Base-by-base conservation (phyloP, 2,329 filamentous ascomycete species). In the Corinectria fuckeliana region DNA sequence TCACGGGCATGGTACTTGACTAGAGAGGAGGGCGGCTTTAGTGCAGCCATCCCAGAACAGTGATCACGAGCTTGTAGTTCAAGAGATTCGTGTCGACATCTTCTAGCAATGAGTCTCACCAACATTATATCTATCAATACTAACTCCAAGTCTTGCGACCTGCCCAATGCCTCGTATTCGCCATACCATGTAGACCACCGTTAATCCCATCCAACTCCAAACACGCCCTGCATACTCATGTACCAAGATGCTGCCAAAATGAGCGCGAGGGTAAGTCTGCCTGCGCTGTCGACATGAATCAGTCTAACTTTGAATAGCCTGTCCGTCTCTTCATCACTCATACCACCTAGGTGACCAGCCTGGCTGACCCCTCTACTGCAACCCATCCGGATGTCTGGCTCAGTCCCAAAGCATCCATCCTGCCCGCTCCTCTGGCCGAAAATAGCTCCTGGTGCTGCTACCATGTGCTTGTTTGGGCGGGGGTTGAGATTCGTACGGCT, bases 361-460 rank as follows among this genome's bases (percentile, higher is more conserved):
- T 2, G 8, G 11, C 20, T 16, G 5, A n/a, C n/a, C n/a, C n/a
- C n/a, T 11, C 10, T n/a, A 18, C 25, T 18, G n/a, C 14, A 44
- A 8, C 13, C 23, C 41, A 7, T 28, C n/a, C 21, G 25, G 20
- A 25, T 36, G 11, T 26, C 14, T n/a, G 39, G 30, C 1, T 56
- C 26, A 55, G 45, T 69, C 67, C 67, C 67, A 69, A 2, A 69
- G 56, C 13, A 69, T 60, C 67, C 67, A 69, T 13, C 67, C 65
- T 4, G 61, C 67, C 26, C 67, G 59, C 25, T 50, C 61, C 23
- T 45, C 57, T 10, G 61, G 61, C 4, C 63, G 57, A 21, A 50
- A 49, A 2, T 38, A 30, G 7, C 25, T 52, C 5, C 34, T 49
- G 3, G 52, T 55, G 2, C 63, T 58, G 16, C 59, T 42, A 28